phyloP scores from a whole-genome alignment of 148 eudicot species.

The Cornus florida region DNA sequence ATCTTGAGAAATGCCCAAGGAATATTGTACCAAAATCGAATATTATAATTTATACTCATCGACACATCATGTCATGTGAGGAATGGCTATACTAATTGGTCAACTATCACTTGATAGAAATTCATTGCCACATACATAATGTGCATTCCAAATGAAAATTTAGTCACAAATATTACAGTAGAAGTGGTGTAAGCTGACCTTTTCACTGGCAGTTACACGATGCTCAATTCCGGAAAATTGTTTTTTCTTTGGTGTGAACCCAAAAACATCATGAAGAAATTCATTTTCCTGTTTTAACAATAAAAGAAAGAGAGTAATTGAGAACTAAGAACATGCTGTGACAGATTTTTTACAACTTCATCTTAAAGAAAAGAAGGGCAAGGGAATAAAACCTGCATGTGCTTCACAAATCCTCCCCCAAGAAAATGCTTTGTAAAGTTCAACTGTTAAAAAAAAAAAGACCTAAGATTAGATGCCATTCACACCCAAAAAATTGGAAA shows the following conservation, averaged over 20 bases:
- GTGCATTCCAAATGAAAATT: not conserved
- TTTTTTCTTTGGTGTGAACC: conserved; percentile 69
- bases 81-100: too few species aligned
- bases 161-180: not conserved
- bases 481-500: not conserved
- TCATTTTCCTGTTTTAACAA: conserved; percentile 62
- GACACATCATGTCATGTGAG: not conserved
- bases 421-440: conserved; percentile 83
- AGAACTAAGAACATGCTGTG: not conserved
- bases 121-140: not conserved
- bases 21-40: not conserved
- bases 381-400: conserved; percentile 67
- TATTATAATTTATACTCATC: too few species aligned
- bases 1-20: not conserved
- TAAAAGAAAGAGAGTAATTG: not conserved
- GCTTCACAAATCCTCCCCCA: conserved; percentile 83
- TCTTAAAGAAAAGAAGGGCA: not conserved
- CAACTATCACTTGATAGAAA: not conserved
- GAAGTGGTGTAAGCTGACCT: conserved; percentile 47
- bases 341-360: not conserved
- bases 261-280: conserved; percentile 82
- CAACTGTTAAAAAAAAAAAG: conserved; percentile 42
- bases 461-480: not conserved
- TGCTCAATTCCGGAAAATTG: conserved; percentile 33
- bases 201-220: conserved; percentile 46